Conservation (phyloP, 2,329 filamentous ascomycete species). For the Daldinia sp. region DNA sequence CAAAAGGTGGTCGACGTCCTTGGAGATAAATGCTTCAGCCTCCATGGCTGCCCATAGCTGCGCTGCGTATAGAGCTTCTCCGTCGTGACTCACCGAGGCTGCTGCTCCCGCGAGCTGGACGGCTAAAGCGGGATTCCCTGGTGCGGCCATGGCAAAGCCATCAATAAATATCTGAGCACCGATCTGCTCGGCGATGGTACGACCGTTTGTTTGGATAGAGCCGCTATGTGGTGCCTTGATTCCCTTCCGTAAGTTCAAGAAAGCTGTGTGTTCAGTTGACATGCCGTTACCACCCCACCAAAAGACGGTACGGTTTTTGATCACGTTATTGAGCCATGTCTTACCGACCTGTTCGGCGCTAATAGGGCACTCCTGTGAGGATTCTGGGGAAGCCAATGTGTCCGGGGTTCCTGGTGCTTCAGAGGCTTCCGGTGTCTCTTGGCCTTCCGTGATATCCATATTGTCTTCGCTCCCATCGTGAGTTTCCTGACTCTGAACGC, state of each 20-base stretch:
- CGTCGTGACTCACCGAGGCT: conserved; percentile 50
- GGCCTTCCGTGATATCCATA: neutral
- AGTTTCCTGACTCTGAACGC: neutral
- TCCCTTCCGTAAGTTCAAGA: conserved; percentile 49
- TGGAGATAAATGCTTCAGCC: conserved; percentile 48
- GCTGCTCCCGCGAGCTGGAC: conserved; percentile 47
- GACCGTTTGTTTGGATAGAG: conserved; percentile 42
- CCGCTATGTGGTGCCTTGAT: conserved; percentile 48
- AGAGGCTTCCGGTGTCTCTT: neutral
- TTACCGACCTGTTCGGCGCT: conserved; percentile 40
- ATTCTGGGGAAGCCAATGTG: neutral
- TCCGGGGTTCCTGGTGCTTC: neutral
- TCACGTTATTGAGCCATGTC: conserved; percentile 48
- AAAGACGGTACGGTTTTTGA: conserved; percentile 46
- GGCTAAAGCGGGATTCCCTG: conserved; percentile 45
- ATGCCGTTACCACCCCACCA: conserved; percentile 52
- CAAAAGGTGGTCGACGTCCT: conserved; percentile 47
- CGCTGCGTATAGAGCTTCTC: conserved; percentile 50
- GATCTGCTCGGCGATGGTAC: conserved; percentile 49
- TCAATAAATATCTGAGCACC: conserved; percentile 53
- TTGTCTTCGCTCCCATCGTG: neutral
- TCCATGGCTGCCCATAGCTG: conserved; percentile 52
- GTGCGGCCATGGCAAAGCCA: conserved; percentile 48
- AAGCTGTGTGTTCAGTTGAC: conserved; percentile 52
- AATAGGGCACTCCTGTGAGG: neutral